Evolutionary conservation across 768 basidiomycete genomes (phyloP), one percentile per base, ranked within the genome.

Genomic region (Hypholoma fasciculare): DNA sequence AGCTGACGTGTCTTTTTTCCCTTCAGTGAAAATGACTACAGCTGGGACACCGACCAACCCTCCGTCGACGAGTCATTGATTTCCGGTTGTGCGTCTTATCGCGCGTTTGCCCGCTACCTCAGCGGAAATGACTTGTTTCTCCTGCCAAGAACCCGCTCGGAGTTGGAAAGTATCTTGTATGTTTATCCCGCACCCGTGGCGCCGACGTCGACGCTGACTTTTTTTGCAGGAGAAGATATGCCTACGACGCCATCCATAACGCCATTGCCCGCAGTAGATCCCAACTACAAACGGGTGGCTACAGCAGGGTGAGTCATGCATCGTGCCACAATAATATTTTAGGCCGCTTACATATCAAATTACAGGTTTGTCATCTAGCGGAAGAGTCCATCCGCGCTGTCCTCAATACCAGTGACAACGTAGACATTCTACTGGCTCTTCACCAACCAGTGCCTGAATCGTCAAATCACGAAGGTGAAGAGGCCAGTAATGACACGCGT

Each of bases 201-300:
- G 23, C 62, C 64, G 7, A 63, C 50, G 60, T 39, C 47, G 37
- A 36, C 27, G 17, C 55, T 52, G 37, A 57, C 2, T 36, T 60
- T 60, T 52, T 52, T 54, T 57, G 30, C 67, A 92, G 90, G 58
- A 80, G 85, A 56, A 79, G 90, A 67, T 92, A 92, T 65, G 82
- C 88, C 0, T 85, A 89, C 65, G 90, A 92, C 61, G 83, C 86
- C 11, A 90, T 93, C 54, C 92, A 93, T 70, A 93, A 92, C 66
- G 82, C 84, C 8, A 90, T 93, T 66, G 77, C 91, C 16, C 81
- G 80, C 57, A 86, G 88, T 64, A 86, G 86, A 46, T 82, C 84
- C 17, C 74, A 83, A 16, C 75, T 91, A 14, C 80, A 85, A 59
- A 78, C 82, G 1, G 84, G 79, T 27, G 79, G 80, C 14, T 82